These are phyloP conservation scores for Metschnikowia matae DNA, from an alignment of 805 yeast genomes.

Conservation along the genomic window DNA sequence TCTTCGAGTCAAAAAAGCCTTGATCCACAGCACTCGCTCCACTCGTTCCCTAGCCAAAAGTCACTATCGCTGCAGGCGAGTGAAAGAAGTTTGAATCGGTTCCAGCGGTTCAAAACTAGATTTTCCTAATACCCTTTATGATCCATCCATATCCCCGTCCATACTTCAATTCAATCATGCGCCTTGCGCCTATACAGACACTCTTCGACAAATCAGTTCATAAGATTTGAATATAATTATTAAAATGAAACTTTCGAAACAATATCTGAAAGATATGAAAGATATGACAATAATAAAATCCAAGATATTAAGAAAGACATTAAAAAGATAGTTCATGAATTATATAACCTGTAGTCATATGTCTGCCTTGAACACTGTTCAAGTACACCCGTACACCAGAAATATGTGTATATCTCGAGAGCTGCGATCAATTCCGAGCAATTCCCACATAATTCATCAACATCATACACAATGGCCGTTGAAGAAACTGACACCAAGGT, in stretches of 20 bases:
- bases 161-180: not conserved
- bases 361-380: not conserved
- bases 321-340: no score
- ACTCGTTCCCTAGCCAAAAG: constrained; percentile 11
- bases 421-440: not conserved
- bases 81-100: constrained; percentile 26
- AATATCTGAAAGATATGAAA: no score
- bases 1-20: constrained; percentile 35
- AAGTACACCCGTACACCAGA: constrained; percentile 1
- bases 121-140: constrained; percentile 13
- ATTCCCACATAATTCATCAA: not conserved
- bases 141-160: not conserved
- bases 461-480: constrained; percentile 48
- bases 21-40: constrained; percentile 8
- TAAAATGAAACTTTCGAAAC: no score
- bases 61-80: constrained; percentile 15
- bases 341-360: no score
- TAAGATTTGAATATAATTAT: no score
- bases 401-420: not conserved
- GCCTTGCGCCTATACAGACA: not conserved
- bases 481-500: constrained; percentile 65
- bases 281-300: no score
- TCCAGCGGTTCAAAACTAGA: constrained; percentile 31
- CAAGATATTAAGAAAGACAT: no score
- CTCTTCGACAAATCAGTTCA: no score